A percentile compares a stretch with the other conserved stretches of the same genome.
phyloP scores from a whole-genome alignment of 2,329 filamentous ascomycete genomes.

The Trichoderma guizhouense region DNA sequence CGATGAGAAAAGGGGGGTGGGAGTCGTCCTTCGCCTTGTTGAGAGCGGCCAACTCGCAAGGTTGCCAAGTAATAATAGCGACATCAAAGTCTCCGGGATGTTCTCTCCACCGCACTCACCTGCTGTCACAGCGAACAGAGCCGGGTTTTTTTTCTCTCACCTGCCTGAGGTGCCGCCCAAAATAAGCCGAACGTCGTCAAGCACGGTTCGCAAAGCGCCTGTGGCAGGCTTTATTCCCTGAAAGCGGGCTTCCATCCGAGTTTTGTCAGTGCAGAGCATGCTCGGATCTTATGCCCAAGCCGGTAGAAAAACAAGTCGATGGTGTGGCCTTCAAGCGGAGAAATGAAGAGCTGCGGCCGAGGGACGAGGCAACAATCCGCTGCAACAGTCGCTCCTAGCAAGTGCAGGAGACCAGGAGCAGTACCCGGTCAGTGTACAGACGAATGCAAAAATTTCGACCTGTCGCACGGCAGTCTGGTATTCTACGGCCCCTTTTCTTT shows the following conservation, averaged over 20 bases:
- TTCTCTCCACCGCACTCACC: background rate
- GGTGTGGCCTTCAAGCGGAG: background rate
- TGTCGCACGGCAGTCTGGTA: background rate
- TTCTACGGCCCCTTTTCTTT: background rate
- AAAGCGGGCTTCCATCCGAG: background rate
- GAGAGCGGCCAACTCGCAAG: background rate
- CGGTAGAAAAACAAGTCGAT: background rate
- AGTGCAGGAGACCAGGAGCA: background rate
- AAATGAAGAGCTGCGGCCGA: background rate
- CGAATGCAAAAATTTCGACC: background rate
- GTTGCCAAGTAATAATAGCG: background rate
- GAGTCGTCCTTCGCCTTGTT: background rate
- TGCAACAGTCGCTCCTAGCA: background rate
- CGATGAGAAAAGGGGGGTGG: background rate
- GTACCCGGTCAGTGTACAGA: background rate
- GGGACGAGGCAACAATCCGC: background rate
- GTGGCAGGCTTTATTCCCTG: background rate
- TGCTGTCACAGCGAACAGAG: background rate
- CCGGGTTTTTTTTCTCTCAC: background rate
- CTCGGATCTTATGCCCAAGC: background rate
- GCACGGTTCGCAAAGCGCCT: slow-evolving; percentile 6
- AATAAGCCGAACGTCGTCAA: background rate
- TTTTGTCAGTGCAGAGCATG: background rate
- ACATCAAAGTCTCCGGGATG: background rate
- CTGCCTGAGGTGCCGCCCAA: background rate